phyloP scores from a whole-genome alignment of 169 alveolate genomes.

The Cryptosporidium tyzzeri region DNA sequence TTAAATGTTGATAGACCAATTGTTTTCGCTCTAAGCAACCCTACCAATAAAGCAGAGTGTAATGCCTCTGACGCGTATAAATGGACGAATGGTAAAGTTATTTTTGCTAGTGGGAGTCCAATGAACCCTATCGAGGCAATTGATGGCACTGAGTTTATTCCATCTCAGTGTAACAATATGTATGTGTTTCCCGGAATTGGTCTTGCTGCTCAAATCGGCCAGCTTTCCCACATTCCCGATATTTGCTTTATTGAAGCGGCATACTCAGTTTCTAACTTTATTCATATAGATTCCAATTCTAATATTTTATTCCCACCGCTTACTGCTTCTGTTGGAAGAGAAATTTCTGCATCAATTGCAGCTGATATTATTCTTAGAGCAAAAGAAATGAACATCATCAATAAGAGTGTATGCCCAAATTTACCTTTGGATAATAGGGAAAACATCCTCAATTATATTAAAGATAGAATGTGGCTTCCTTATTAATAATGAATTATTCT shows the following conservation, averaged over 20 bases:
- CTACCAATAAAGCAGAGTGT: slow-evolving; percentile 80
- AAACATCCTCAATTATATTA: slow-evolving; percentile 28
- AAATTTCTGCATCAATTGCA: slow-evolving; percentile 48
- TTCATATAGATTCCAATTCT: background rate
- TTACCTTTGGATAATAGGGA: slow-evolving; percentile 51
- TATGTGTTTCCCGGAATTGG: slow-evolving; percentile 81
- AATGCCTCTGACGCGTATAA: slow-evolving; percentile 77
- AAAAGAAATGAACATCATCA: slow-evolving; percentile 8
- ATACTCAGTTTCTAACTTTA: slow-evolving; percentile 39
- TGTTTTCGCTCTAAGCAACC: slow-evolving; percentile 79
- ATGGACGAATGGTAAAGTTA: slow-evolving; percentile 76
- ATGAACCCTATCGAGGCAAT: slow-evolving; percentile 74
- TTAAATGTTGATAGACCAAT: slow-evolving; percentile 76
- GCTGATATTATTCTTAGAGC: slow-evolving; percentile 47
- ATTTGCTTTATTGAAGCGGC: slow-evolving; percentile 75
- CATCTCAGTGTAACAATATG: slow-evolving; percentile 79
- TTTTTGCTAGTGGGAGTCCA: slow-evolving; percentile 81
- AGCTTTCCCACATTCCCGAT: slow-evolving; percentile 70
- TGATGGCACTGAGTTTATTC: slow-evolving; percentile 31
- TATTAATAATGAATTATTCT: background rate
- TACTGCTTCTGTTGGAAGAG: slow-evolving; percentile 62
- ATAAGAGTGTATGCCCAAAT: background rate
- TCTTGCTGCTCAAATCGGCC: slow-evolving; percentile 76
- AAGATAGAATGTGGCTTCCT: slow-evolving; percentile 65
- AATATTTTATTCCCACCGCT: slow-evolving; percentile 42